phyloP scores from a whole-genome alignment of 2,329 filamentous ascomycete genomes.

The Phyllosticta citrichinensis region DNA sequence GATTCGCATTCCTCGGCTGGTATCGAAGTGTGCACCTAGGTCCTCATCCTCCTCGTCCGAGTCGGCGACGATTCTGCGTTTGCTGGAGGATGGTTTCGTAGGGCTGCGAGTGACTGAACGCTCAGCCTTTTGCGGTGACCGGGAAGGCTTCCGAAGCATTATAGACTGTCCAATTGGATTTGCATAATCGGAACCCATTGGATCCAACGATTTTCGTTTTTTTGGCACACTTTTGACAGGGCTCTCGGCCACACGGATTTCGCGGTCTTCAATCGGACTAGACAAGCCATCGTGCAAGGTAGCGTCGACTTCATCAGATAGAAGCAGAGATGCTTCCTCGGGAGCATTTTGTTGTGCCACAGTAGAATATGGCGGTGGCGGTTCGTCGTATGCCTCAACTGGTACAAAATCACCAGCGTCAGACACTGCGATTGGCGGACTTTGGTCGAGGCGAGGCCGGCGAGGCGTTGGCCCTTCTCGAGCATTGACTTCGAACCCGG shows the following conservation, averaged over 20 bases:
- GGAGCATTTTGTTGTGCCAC: slow-evolving; percentile 18
- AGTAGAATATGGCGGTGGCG: slow-evolving; percentile 36
- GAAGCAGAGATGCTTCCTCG: too few relatives aligned
- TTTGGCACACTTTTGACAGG: neutral
- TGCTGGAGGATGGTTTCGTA: neutral
- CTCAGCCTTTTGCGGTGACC: slow-evolving; percentile 4
- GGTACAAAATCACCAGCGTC: slow-evolving; percentile 10
- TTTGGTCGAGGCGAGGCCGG: neutral
- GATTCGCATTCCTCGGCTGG: neutral
- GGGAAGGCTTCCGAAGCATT: slow-evolving; percentile 3
- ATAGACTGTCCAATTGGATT: neutral
- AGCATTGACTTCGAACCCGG: slow-evolving; percentile 20
- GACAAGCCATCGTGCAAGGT: neutral
- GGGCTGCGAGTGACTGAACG: neutral
- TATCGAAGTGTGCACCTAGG: neutral
- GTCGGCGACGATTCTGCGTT: slow-evolving; percentile 5
- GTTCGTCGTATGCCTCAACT: slow-evolving; percentile 11
- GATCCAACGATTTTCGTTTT: slow-evolving; percentile 13
- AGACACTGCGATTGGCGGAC: neutral
- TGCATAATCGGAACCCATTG: neutral
- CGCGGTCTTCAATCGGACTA: neutral
- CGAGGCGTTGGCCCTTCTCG: neutral
- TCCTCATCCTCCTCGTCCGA: slow-evolving; percentile 9
- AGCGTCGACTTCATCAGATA: neutral
- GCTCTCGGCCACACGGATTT: neutral